Base-by-base conservation (phyloP, 2,329 filamentous ascomycete species). In the Alternaria solani region DNA sequence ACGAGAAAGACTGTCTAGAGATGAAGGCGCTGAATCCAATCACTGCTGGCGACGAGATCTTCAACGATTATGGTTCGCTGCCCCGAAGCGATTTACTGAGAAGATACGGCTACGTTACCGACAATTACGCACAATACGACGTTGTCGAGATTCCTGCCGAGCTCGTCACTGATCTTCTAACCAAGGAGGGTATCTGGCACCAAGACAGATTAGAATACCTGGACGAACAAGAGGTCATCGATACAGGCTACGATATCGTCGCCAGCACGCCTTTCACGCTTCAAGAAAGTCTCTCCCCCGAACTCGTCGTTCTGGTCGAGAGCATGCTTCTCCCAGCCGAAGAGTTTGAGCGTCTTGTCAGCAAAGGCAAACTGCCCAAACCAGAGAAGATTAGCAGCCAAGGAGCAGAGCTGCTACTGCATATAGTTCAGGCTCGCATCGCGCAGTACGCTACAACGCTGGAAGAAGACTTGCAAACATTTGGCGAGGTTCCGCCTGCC, bases 11-110 rank as follows among this genome's bases (percentile, higher is more conserved):
- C 46, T 79, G 75, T 11, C 82, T 96, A 8, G 88, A 89, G 3
- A 94, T 95, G 77, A 90, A 88, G 25, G 84, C 91, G 0, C 82
- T 94, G 59, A 87, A 88, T 43, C 80, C 86, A 1, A 93, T 97
- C 70, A 80, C 78, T 25, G 85, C 86, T 0, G 91, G 91, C 6
- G 87, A 92, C 57, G 91, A 96, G 76, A 87, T 97, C 18, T 87
- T 94, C 74, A 96, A 96, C 75, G 94, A 96, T 79, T 96, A 96
- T 67, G 94, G 94, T 0, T 89, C 93, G 6, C 86, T 96, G 3
- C 91, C 93, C 9, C 91, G 91, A 60, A 90, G 91, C 1, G 93
- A 97, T 72, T 82, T 97, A 7, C 84, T 97, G 11, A 85, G 94
- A 36, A 85, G 93, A 14, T 96, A 97, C 69, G 94, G 94, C 18